Conservation (phyloP, 305 asterid genomes). For the Solanum aculeatissimum region DNA sequence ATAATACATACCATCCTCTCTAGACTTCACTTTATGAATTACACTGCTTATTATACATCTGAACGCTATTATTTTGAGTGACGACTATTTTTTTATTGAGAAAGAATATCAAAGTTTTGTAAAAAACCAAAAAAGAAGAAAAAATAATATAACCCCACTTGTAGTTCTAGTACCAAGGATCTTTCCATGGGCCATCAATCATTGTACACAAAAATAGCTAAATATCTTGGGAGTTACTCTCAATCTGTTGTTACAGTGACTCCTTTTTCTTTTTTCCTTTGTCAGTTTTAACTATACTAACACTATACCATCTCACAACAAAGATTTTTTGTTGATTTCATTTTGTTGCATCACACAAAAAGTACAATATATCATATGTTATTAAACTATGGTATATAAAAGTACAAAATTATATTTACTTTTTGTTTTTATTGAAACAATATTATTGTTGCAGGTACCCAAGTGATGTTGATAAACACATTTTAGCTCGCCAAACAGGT, state of each 20-base stretch:
- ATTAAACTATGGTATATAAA: neutral
- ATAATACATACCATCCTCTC: neutral
- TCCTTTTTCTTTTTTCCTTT: neutral
- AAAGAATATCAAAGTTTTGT: conserved; percentile 3
- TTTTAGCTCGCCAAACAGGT: conserved; percentile 95
- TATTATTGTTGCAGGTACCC: conserved; percentile 69
- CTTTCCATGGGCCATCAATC: conserved; percentile 23
- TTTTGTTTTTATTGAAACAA: neutral
- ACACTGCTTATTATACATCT: neutral
- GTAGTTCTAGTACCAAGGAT: conserved; percentile 10
- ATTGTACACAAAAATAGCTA: conserved; percentile 18
- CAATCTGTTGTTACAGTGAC: conserved; percentile 3
- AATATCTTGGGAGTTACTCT: conserved; percentile 23
- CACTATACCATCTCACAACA: neutral
- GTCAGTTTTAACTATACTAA: neutral
- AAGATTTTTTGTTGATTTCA: neutral
- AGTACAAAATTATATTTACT: neutral
- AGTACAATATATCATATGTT: neutral
- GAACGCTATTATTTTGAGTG: neutral
- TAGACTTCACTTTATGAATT: neutral
- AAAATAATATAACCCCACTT: conserved; percentile 2
- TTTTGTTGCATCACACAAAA: neutral
- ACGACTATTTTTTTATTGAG: neutral
- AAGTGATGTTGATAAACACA: conserved; percentile 91
- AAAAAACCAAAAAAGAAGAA: neutral